Conservation (phyloP, 1,284 basidiomycete species). For the Marasmius sp. region DNA sequence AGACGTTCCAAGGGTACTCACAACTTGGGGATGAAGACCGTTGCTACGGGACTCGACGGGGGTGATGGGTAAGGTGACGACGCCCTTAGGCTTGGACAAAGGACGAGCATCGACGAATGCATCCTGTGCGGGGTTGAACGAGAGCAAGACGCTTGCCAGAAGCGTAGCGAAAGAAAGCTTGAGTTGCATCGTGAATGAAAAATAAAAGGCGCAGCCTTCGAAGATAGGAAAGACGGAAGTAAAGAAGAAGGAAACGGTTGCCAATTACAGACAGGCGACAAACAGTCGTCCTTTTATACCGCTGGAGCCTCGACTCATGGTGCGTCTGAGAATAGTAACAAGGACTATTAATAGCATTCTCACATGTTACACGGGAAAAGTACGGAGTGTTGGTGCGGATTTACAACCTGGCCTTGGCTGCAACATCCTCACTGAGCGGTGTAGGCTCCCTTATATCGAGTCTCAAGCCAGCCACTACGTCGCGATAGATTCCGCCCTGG, state of each 20-base stretch:
- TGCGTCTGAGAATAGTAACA: background rate
- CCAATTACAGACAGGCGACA: background rate
- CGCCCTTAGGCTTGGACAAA: slow-evolving; percentile 31
- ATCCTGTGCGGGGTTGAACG: slow-evolving; percentile 35
- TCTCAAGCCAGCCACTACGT: slow-evolving; percentile 39
- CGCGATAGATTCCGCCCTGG: slow-evolving; percentile 44
- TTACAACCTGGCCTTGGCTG: slow-evolving; percentile 43
- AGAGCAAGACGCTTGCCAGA: slow-evolving; percentile 51
- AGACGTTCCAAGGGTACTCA: slow-evolving; percentile 33
- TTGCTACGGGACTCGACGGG: slow-evolving; percentile 39
- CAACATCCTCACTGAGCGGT: slow-evolving; percentile 38
- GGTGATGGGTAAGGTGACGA: slow-evolving; percentile 58
- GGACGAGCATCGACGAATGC: slow-evolving; percentile 40
- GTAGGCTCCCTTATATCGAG: slow-evolving; percentile 35
- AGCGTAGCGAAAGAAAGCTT: slow-evolving; percentile 50
- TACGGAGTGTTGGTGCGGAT: background rate
- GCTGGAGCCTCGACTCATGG: background rate
- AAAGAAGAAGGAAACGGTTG: slow-evolving; percentile 10
- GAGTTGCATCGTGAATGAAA: slow-evolving; percentile 48
- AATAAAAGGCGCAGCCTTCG: slow-evolving; percentile 28
- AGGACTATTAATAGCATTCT: background rate
- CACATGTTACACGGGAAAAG: background rate
- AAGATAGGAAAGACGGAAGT: slow-evolving; percentile 18
- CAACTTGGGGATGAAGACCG: slow-evolving; percentile 63
- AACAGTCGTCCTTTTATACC: slow-evolving; percentile 2